Base-by-base conservation (phyloP, 768 basidiomycete species). In the Solioccasus polychromus region DNA sequence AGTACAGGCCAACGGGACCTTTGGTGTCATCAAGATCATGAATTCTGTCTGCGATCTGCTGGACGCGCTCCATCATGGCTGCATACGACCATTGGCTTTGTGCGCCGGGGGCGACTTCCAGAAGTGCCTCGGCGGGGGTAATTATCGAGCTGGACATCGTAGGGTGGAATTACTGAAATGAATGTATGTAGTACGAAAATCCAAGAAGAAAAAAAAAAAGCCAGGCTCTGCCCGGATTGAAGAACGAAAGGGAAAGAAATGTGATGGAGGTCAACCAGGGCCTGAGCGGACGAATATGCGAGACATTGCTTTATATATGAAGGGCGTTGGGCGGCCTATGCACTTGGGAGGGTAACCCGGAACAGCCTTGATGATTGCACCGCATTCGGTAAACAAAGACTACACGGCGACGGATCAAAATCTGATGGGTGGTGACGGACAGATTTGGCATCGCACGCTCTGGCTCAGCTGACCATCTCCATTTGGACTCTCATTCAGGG, bases 41-140 rank as follows among this genome's bases (percentile, higher is more conserved):
- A 20, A 63, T 54, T 39, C 50, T 42, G 37, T 50, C 46, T 17
- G 61, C 58, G 36, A 63, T 57, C 37, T 53, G 59, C 42, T 52
- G 51, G 34, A 63, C 52, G 17, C 61, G 62, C 23, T 53, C 47
- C 61, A 62, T 63, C 22, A 63, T 47, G 41, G 62, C 59, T 20
- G 57, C 52, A 15, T 63, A 63, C 22, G 61, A 63, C 62, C 61
- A 63, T 52, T 58, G 48, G 34, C 44, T 36, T 8, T 36, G 50
- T 51, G 42, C 50, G 19, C 42, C 29, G 5, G 53, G 32, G 44
- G 61, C 61, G 26, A 61, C 62, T 55, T 63, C 53, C 41, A 63
- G 61, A 45, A 63, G 62, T 23, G 53, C 62, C 39, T 63, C 61
- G 22, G 61, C 61, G 29, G 61, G 59, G 32, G 61, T 63, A 38